Conservation (phyloP, 208 protist species). For the Crithidia fasciculata region DNA sequence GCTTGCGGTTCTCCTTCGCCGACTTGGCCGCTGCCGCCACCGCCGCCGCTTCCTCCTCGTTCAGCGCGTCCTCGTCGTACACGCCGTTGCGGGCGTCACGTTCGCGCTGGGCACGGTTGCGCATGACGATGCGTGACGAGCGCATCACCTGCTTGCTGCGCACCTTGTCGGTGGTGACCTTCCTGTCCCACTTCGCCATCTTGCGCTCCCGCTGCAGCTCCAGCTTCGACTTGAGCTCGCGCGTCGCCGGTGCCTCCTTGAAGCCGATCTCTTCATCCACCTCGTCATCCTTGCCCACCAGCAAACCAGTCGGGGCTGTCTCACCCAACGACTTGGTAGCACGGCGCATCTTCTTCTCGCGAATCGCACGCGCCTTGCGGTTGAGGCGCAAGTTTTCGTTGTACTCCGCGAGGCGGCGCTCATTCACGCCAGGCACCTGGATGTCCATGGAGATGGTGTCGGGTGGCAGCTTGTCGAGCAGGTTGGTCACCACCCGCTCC, state of each 20-base stretch:
- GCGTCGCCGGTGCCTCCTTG: constrained; percentile 75
- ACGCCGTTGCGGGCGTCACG: constrained; percentile 49
- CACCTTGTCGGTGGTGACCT: constrained; percentile 88
- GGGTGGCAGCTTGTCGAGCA: constrained; percentile 94
- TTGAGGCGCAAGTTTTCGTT: constrained; percentile 85
- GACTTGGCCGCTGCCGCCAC: constrained; percentile 28
- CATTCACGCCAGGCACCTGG: constrained; percentile 83
- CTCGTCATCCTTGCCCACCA: constrained; percentile 71
- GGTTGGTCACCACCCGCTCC: constrained; percentile 82
- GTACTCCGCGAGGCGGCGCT: constrained; percentile 80
- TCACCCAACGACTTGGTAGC: constrained; percentile 58
- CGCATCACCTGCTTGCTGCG: constrained; percentile 88
- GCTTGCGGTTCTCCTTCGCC: constrained; percentile 36
- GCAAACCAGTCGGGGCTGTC: constrained; percentile 22
- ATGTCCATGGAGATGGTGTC: constrained; percentile 93
- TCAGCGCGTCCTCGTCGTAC: constrained; percentile 60
- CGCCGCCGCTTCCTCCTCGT: constrained; percentile 46
- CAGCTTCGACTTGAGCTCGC: constrained; percentile 73
- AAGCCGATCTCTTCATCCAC: constrained; percentile 87
- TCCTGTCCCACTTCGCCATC: constrained; percentile 91
- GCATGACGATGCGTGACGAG: constrained; percentile 67
- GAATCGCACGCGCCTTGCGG: constrained; percentile 79
- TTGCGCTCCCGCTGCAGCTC: constrained; percentile 78
- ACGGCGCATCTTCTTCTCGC: constrained; percentile 84
- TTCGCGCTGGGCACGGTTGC: constrained; percentile 47